Base-by-base conservation (phyloP, 2,329 filamentous ascomycete genomes). In the Colletotrichum sojae region DNA sequence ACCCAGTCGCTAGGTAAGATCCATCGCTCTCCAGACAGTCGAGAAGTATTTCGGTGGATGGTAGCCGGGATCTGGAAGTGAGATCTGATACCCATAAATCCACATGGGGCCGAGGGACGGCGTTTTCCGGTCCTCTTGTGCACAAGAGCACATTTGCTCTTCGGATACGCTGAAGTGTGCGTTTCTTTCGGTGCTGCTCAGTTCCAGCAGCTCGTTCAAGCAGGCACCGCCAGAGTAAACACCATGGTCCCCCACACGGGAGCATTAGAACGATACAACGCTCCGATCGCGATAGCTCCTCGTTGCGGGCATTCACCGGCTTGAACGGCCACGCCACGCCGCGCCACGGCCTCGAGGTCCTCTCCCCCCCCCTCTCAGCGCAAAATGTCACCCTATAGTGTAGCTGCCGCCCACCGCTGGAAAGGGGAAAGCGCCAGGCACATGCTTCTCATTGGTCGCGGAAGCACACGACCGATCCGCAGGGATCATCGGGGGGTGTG, bases 401-500 rank as follows among this genome's bases (percentile, higher is more conserved):
- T 20, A 49, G 15, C 4, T 45, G 16, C 59, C 27, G 22, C 69
- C 71, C 31, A 66, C 70, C 25, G 70, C 67, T 22, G 63, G 5
- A 73, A 71, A 58, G 6, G 76, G 79, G 60, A 74, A 79, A 80
- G 81, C 76, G 75, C 71, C 80, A 83, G 79, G 80, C 71, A 82
- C 81, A 76, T 71, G 40, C 18, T 39, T 73, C n/a, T 76, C 70
- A 83, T 84, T 84, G 82, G 82, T 53, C 76, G 77, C 80, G 77
- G 78, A 79, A 77, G 55, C 68, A 69, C 59, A 57, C 73, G 73
- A 69, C 71, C 74, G 75, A 77, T 72, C 76, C 76, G 77, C 74
- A 71, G 70, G 71, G 69, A 75, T 76, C 51, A 40, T 25, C 57
- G 48, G 73, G 71, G 70, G 56, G 20, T 10, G 31, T 10, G 27